A percentile compares a stretch with the other conserved stretches of the same genome.
These are phyloP conservation scores for Rhodosporidiobolus odoratus DNA, from an alignment of 768 basidiomycete genomes.

Conservation along the genomic window DNA sequence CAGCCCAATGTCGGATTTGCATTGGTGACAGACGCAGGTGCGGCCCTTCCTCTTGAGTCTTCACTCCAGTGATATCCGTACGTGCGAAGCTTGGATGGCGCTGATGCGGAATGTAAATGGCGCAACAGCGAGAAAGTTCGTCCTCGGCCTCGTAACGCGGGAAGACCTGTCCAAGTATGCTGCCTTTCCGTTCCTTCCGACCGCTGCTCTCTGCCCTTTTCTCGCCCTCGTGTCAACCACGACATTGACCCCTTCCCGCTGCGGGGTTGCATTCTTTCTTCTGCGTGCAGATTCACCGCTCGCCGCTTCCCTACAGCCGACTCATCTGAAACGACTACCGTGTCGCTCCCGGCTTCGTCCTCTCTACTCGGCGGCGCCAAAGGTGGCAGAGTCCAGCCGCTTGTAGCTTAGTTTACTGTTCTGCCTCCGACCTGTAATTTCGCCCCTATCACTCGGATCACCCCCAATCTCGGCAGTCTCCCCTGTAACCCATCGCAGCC, in stretches of 20 bases:
- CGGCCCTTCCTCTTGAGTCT: background rate
- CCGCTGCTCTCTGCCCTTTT: background rate
- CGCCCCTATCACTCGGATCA: too few relatives aligned
- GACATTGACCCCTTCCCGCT: background rate
- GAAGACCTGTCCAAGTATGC: conserved; percentile 21
- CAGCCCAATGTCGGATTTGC: conserved; percentile 22
- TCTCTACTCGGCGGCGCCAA: too few relatives aligned
- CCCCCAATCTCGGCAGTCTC: too few relatives aligned
- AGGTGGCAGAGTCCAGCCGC: too few relatives aligned
- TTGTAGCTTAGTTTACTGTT: too few relatives aligned
- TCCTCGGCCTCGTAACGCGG: conserved; percentile 19
- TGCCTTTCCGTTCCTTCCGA: background rate
- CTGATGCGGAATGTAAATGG: background rate
- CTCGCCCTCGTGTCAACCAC: background rate
- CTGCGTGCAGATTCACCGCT: background rate
- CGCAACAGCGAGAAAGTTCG: conserved; percentile 23
- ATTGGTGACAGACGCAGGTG: conserved; percentile 44
- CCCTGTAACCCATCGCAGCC: too few relatives aligned
- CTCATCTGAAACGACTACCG: background rate
- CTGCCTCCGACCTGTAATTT: too few relatives aligned
- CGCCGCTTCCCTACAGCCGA: conserved; percentile 1
- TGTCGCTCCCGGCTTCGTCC: background rate
- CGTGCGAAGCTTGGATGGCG: background rate
- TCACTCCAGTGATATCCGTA: too few relatives aligned
- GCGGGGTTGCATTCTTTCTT: background rate